Conservation (phyloP, 345 rosid species). For the Kernera saxatilis region DNA sequence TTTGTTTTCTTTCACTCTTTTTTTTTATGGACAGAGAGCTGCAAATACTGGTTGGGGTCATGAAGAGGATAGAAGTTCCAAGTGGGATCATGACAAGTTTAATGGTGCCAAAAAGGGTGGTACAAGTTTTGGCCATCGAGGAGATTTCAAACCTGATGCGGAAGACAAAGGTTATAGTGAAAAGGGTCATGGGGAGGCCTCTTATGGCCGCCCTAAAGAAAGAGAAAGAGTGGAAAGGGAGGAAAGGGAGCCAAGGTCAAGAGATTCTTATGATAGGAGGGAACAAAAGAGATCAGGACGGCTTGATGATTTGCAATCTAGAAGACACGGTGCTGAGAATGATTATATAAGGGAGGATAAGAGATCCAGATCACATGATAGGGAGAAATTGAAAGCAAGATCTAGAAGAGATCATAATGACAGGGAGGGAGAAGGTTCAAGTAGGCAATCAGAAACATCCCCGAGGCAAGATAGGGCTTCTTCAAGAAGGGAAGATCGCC, state of each 20-base stretch:
- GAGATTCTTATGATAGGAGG: conserved; percentile 30
- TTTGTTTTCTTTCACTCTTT: conserved; percentile 1
- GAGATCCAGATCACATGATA: conserved; percentile 37
- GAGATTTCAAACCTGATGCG: conserved; percentile 20
- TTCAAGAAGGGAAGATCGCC: conserved; percentile 27
- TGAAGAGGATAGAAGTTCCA: conserved; percentile 53
- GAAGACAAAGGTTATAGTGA: conserved; percentile 26
- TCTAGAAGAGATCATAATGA: conserved; percentile 30
- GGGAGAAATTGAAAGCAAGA: not conserved
- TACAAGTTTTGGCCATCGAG: conserved; percentile 32
- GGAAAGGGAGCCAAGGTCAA: conserved; percentile 25
- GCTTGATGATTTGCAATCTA: conserved; percentile 33
- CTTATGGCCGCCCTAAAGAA: conserved; percentile 19
- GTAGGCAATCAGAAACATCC: conserved; percentile 34
- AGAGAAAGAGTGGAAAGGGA: conserved; percentile 33
- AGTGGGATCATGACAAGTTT: conserved; percentile 72
- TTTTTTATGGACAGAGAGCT: conserved; percentile 54
- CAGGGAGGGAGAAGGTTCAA: conserved; percentile 32
- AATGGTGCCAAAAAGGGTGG: conserved; percentile 43
- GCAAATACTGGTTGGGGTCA: conserved; percentile 87
- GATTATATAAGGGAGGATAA: conserved; percentile 39
- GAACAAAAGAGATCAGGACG: conserved; percentile 33
- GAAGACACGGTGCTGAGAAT: conserved; percentile 32
- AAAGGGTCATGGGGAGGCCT: conserved; percentile 24
- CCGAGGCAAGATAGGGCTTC: conserved; percentile 34